Evolutionary conservation across 1,284 basidiomycete genomes (phyloP), one percentile per base, ranked within the genome.

Genomic region (Apiotrichum porosum): DNA sequence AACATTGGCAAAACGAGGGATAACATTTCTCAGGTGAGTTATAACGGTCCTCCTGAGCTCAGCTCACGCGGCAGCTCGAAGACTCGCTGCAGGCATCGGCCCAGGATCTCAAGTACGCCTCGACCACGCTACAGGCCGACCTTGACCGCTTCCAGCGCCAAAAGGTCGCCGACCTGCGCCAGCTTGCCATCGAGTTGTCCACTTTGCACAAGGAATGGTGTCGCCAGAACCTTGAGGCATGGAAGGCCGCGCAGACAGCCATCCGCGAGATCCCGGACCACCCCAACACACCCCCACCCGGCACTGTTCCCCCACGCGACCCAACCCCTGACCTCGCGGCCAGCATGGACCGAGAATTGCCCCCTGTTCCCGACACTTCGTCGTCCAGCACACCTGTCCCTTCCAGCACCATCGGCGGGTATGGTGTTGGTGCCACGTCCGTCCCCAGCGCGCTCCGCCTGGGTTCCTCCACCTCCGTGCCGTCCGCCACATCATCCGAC

Each of bases 121-220:
- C 87, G 60, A 86, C 85, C 33, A 95, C 93, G 15, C 94, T 99
- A 47, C 95, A 99, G 71, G 89, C 90, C 6, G 95, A 98, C 74
- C 77, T 99, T 56, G 95, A 99, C 74, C 81, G 95, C 34, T 99
- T 99, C 75, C 95, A 99, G 71, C 81, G 95, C 18, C 92, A 97
- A 75, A 99, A 99, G 71, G 94, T 99, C 5, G 88, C 89, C 3
- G 95, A 99, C 75, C 64, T 98, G 54, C 79, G 89, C 33, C 85
- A 93, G 65, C 90, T 98, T 86, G 78, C 87, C 43, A 86, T 97
- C 55, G 82, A 83, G 62, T 86, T 97, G 79, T 89, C 91, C 1
- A 80, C 81, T 59, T 85, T 85, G 52, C 95, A 99, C 71, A 81
- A 87, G 41, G 94, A 98, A 57, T 97, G 91, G 88, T 94, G 91